A percentile compares a stretch with the other conserved stretches of the same genome.
phyloP scores from a whole-genome alignment of 352 stramenopile species.

The Pythium myriotylum region DNA sequence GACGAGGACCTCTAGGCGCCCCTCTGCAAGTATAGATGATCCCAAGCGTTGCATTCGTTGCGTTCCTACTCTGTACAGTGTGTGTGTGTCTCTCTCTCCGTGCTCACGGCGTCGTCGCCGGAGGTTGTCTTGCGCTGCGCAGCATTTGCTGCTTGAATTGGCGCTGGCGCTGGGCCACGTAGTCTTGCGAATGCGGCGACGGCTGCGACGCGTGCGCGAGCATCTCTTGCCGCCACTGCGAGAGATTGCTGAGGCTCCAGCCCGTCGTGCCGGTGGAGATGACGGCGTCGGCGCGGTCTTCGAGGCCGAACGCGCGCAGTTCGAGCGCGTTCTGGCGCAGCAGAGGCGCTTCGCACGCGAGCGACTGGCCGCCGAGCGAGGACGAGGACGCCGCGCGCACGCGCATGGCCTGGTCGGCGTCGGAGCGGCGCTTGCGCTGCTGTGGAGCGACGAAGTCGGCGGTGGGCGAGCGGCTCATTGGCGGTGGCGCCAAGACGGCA shows the following conservation, averaged over 20 bases:
- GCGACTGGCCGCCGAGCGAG: background rate
- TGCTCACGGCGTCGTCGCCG: too few species aligned
- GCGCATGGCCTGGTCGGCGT: conserved; percentile 15
- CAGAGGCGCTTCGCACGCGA: background rate
- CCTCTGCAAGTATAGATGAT: background rate
- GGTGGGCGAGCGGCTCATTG: conserved; percentile 11
- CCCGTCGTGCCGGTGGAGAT: conserved; percentile 46
- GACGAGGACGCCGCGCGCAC: background rate
- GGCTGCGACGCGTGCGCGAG: conserved; percentile 16
- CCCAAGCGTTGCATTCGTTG: too few species aligned
- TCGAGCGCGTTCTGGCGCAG: conserved; percentile 40
- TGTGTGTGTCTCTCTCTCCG: too few species aligned
- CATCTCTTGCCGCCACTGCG: conserved; percentile 68
- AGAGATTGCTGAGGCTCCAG: conserved; percentile 65
- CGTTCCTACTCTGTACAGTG: too few species aligned
- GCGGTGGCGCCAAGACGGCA: conserved; percentile 4
- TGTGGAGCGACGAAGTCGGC: background rate
- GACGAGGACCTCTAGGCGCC: conserved; percentile 48
- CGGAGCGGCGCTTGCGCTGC: conserved; percentile 24
- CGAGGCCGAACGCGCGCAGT: conserved; percentile 68
- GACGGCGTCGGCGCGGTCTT: conserved; percentile 76
- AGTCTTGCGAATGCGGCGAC: conserved; percentile 28
- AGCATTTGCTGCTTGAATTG: conserved; percentile 73
- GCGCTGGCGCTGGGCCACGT: conserved; percentile 68
- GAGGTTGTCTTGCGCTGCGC: conserved; percentile 3